phyloP scores from a whole-genome alignment of 164 flowering plant species.

The Nymphaea thermarum region DNA sequence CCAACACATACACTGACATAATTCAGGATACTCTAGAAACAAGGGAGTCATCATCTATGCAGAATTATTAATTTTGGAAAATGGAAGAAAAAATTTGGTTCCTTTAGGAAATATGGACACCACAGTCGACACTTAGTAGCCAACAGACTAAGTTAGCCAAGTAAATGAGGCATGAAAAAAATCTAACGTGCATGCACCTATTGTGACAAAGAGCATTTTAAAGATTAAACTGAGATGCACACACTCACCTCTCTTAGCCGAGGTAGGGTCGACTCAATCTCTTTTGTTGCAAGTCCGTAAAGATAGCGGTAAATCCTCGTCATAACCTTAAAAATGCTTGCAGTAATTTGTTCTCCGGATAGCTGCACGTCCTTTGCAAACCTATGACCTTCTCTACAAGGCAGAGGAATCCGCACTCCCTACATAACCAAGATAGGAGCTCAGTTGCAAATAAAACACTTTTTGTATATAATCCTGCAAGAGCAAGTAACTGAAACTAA shows the following conservation, averaged over 20 bases:
- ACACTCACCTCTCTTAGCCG: constrained; percentile 53
- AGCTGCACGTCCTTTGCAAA: background rate
- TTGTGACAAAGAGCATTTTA: background rate
- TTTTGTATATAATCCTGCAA: background rate
- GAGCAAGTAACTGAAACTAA: constrained; percentile 12
- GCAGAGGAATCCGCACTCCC: background rate
- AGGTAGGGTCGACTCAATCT: constrained; percentile 47
- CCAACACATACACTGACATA: background rate
- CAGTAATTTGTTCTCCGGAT: background rate
- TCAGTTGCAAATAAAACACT: background rate
- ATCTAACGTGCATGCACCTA: background rate
- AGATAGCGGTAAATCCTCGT: constrained; percentile 59
- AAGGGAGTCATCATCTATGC: no score
- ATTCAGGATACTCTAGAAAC: no score
- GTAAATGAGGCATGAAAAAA: background rate
- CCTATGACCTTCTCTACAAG: background rate
- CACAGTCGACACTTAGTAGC: background rate
- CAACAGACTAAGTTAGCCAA: background rate
- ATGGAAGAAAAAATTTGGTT: background rate
- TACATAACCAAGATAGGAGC: background rate
- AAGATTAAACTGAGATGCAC: no score
- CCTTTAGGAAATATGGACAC: background rate
- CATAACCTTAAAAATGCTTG: constrained; percentile 50
- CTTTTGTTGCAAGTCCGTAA: constrained; percentile 36
- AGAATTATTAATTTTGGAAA: no score